Evolutionary conservation across 179 eudicot species (phyloP).

Genomic region (Carnegiea gigantea): DNA sequence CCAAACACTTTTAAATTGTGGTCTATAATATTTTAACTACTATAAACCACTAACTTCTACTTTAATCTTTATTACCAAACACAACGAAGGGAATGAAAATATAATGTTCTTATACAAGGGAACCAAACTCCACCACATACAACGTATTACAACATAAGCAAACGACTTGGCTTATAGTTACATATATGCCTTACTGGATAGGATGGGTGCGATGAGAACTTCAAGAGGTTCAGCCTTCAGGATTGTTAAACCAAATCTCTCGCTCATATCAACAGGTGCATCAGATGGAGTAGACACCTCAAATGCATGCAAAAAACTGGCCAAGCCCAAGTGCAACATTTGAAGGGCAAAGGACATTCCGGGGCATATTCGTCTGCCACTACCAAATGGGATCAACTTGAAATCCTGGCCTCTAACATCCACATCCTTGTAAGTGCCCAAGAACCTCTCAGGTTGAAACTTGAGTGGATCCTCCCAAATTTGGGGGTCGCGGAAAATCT

Average conservation of each 20-base stretch:
- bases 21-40: no score
- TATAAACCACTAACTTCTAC: no score
- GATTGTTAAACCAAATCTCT: conserved; percentile 14
- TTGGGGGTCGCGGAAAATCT: conserved; percentile 36
- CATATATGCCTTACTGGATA: not conserved
- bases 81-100: no score
- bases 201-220: not conserved
- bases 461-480: conserved; percentile 6
- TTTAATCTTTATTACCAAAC: no score
- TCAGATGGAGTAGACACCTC: not conserved
- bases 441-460: conserved; percentile 52
- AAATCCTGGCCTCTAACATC: conserved; percentile 39
- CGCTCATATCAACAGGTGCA: conserved; percentile 17
- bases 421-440: conserved; percentile 27
- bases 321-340: no score
- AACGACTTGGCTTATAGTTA: not conserved
- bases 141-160: no score
- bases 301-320: conserved; percentile 25
- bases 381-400: conserved; percentile 47
- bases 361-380: conserved; percentile 46
- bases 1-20: no score
- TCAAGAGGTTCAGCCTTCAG: not conserved
- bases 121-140: no score
- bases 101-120: no score
- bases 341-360: conserved; percentile 19